phyloP scores from a whole-genome alignment of 345 rosid species.

The Aquilaria yunnanensis region DNA sequence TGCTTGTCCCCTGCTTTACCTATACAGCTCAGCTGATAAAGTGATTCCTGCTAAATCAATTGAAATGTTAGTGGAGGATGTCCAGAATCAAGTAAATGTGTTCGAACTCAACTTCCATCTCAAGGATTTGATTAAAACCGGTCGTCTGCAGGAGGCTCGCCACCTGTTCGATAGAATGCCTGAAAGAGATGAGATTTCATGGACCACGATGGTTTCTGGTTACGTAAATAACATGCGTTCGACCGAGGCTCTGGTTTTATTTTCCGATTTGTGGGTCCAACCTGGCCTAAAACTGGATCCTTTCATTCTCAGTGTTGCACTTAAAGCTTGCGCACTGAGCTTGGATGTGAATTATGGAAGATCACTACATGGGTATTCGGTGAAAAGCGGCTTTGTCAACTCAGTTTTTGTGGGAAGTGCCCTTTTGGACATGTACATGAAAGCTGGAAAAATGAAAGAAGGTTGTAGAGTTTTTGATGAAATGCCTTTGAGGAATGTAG shows the following conservation, averaged over 20 bases:
- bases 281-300: slow-evolving; percentile 51
- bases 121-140: slow-evolving; percentile 25
- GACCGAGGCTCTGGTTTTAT: slow-evolving; percentile 54
- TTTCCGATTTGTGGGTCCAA: slow-evolving; percentile 53
- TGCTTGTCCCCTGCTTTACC: slow-evolving; percentile 75
- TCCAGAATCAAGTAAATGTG: slow-evolving; percentile 14
- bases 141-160: slow-evolving; percentile 47
- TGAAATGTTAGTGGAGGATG: slow-evolving; percentile 34
- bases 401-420: slow-evolving; percentile 75
- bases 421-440: slow-evolving; percentile 63
- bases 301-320: slow-evolving; percentile 56
- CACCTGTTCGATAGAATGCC: slow-evolving; percentile 66
- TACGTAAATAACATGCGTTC: slow-evolving; percentile 43
- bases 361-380: slow-evolving; percentile 58
- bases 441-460: slow-evolving; percentile 36
- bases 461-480: slow-evolving; percentile 58
- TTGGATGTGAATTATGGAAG: slow-evolving; percentile 45
- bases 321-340: slow-evolving; percentile 62
- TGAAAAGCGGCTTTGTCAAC: slow-evolving; percentile 43
- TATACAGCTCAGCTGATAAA: slow-evolving; percentile 74
- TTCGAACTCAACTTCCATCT: slow-evolving; percentile 40
- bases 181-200: slow-evolving; percentile 55
- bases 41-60: slow-evolving; percentile 56
- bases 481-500: slow-evolving; percentile 58
- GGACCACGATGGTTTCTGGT: slow-evolving; percentile 75